Evolutionary conservation across 768 basidiomycete genomes (phyloP).

Genomic region (Termitomyces eurrhizus): DNA sequence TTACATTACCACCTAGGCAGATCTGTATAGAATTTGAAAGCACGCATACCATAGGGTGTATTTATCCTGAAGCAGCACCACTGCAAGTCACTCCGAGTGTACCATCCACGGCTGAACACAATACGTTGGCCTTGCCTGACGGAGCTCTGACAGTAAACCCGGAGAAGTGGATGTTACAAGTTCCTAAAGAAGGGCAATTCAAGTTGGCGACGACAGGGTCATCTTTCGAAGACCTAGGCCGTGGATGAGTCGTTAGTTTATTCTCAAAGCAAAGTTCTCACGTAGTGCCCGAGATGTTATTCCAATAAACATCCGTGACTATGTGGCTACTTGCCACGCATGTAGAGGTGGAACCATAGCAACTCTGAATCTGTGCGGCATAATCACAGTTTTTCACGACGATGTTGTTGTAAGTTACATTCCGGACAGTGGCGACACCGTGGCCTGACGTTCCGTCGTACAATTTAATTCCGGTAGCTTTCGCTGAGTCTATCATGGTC

Average conservation of each 20-base stretch:
- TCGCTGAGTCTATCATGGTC: slow-evolving; percentile 27
- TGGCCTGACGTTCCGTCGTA: slow-evolving; percentile 25
- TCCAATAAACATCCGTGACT: slow-evolving; percentile 23
- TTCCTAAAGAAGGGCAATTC: slow-evolving; percentile 23
- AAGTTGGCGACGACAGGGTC: slow-evolving; percentile 25
- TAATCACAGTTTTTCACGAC: slow-evolving; percentile 28
- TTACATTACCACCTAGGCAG: not conserved
- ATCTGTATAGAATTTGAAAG: not conserved
- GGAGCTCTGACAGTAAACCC: slow-evolving; percentile 24
- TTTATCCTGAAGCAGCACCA: slow-evolving; percentile 23
- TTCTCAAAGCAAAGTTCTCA: slow-evolving; percentile 6
- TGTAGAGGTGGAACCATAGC: slow-evolving; percentile 22
- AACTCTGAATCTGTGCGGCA: slow-evolving; percentile 28
- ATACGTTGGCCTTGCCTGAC: slow-evolving; percentile 20
- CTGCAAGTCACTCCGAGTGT: slow-evolving; percentile 22
- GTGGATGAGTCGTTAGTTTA: not conserved
- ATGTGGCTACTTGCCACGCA: slow-evolving; percentile 22
- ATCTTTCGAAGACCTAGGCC: slow-evolving; percentile 19
- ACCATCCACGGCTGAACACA: slow-evolving; percentile 25
- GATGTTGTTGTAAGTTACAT: slow-evolving; percentile 26
- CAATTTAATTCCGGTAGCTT: slow-evolving; percentile 29
- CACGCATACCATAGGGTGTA: not conserved
- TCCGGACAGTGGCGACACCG: slow-evolving; percentile 26
- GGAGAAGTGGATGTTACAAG: slow-evolving; percentile 21
- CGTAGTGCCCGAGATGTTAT: slow-evolving; percentile 26